Evolutionary conservation across 495 filamentous ascomycete species (phyloP), one percentile per base, ranked within the genome.

Genomic region (Rhizodiscina lignyota): DNA sequence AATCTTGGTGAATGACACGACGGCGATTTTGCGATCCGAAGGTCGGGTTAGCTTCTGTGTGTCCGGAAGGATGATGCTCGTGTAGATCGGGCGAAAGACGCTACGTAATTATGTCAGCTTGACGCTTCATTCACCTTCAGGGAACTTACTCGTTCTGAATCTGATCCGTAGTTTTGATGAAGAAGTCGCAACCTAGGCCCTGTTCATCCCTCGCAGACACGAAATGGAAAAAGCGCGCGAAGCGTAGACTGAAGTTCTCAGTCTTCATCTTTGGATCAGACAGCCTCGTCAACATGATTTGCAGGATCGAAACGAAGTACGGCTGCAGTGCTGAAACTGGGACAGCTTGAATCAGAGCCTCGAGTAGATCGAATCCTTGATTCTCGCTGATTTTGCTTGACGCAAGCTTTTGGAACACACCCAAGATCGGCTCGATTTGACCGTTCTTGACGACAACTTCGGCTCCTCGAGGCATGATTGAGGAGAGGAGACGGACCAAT

Each of bases 201-300:
- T 83, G 74, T 27, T 74, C 66, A 27, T 73, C 67, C 27, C 68
- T 70, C 8, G 83, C 76, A 31, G 80, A 82, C 26, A 96, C 64
- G 48, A 94, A 77, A 52, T 94, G 85, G 55, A 83, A 96, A 62
- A 96, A 82, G 22, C 83, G 79, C 21, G 82, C 74, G 45, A 96
- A 94, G 34, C 82, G 73, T 20, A 77, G 55, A 27, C 80, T 75
- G 52, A 89, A 77, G 21, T 64, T 74, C 43, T 94, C 86, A 0
- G 85, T 89, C 46, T 77, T 77, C 31, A 66, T 67, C 42, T 61
- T 63, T 27, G 6, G 24, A 13, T 27, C 13, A 6, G 92, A 79
- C 29, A 99, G 68, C 37, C 83, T 76, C 13, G 72, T 82, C 43
- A 94, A 73, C 43, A 99, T 68, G 20, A 93, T 67, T 27, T 73